These are phyloP conservation scores for Parietichytrium sp. DNA, from an alignment of 108 stramenopile species.

Conservation along the genomic window DNA sequence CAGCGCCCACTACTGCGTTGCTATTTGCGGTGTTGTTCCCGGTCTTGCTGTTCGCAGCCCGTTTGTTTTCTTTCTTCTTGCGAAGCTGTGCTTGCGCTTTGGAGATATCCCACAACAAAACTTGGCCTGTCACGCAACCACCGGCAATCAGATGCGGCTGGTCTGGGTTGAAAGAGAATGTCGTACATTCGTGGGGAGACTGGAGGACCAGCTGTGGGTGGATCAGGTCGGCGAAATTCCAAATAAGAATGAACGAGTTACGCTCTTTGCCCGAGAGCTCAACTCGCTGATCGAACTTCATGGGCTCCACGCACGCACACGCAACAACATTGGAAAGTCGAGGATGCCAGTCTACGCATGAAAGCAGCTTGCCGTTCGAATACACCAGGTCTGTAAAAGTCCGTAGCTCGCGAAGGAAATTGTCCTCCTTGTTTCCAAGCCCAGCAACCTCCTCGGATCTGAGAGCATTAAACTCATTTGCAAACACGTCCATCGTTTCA, in stretches of 20 bases:
- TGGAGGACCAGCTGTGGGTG: conserved; percentile 61
- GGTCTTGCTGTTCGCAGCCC: background rate
- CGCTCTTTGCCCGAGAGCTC: conserved; percentile 43
- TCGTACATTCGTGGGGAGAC: conserved; percentile 58
- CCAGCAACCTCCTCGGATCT: conserved; percentile 36
- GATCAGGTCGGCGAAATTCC: conserved; percentile 67
- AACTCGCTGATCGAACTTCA: conserved; percentile 61
- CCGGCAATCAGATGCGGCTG: conserved; percentile 57
- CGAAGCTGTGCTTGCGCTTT: conserved; percentile 41
- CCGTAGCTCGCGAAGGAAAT: conserved; percentile 61
- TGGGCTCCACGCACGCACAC: conserved; percentile 52
- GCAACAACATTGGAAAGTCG: conserved; percentile 53
- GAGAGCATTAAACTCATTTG: conserved; percentile 42
- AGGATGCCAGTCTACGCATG: conserved; percentile 63
- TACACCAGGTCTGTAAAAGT: conserved; percentile 63
- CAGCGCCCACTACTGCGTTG: background rate
- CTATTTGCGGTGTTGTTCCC: background rate
- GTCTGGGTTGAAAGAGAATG: conserved; percentile 61
- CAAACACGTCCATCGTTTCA: conserved; percentile 68
- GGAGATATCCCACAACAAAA: conserved; percentile 60
- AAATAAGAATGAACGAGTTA: conserved; percentile 54
- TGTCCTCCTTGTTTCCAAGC: conserved; percentile 44
- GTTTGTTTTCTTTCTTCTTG: conserved; percentile 32
- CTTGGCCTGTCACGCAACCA: conserved; percentile 60
- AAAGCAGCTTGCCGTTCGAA: conserved; percentile 54